Base-by-base conservation (phyloP, 1,284 basidiomycete species). In the Sutorius eximius region DNA sequence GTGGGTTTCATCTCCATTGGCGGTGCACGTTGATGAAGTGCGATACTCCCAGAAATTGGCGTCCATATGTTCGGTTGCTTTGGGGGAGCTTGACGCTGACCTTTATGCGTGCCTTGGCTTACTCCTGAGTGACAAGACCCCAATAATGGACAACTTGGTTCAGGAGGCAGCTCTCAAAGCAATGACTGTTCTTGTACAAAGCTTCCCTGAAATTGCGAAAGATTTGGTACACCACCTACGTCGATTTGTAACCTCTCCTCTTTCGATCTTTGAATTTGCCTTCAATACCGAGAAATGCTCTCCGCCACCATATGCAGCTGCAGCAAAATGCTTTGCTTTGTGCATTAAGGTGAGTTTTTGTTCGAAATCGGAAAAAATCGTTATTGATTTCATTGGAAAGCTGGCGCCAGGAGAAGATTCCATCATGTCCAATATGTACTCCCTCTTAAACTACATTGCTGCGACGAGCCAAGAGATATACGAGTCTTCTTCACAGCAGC, bases 341-440 rank as follows among this genome's bases (percentile, higher is more conserved):
- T 98, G 95, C 71, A 90, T 98, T 58, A 87, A 89, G 72, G 91
- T 90, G 61, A 73, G 3, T 10, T 37, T 55, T 16, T 40, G 34
- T 32, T 38, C n/a, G 20, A 37, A 13, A 18, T 33, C 20, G 11
- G 36, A 18, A 40, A 32, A 27, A 42, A 24, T 52, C 5, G 15
- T 49, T 51, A 52, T 32, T 44, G 22, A 53, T 52, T 53, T 24
- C n/a, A 29, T 37, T 24, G 55, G 53, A 47, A 58, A 93, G 90
- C 77, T 93, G 52, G 86, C 91, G 13, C 88, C 91, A 8, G 91
- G 91, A 51, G 92, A 96, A 62, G 94, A 96, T 69, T 82, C 95
- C 45, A 83, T 95, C 64, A 89, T 95, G 80, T 97, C 95, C 3
- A 94, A 94, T 61, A 91, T 97, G 84, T 98, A 98, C 71, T 95